A percentile compares a stretch with the other conserved stretches of the same genome.
These are phyloP conservation scores for Boletus insuetus DNA, from an alignment of 768 basidiomycete species.

Conservation along the genomic window DNA sequence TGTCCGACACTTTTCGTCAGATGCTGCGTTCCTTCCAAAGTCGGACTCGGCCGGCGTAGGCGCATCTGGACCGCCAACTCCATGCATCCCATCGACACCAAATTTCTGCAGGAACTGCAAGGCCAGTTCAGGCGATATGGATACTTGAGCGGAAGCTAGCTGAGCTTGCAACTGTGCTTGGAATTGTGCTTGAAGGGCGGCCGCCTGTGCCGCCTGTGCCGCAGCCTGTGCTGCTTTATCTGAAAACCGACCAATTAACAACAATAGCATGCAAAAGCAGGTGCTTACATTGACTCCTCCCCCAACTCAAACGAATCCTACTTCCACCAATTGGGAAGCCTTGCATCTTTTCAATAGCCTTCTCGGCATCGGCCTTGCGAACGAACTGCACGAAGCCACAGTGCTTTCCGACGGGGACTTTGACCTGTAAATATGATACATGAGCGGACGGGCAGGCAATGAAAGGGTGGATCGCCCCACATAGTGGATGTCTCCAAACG, in stretches of 20 bases:
- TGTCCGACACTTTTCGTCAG: conserved; percentile 26
- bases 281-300: conserved; percentile 77
- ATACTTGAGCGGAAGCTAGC: conserved; percentile 21
- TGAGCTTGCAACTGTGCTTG: conserved; percentile 38
- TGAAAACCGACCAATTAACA: conserved; percentile 27
- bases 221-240: conserved; percentile 92
- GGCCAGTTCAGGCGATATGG: conserved; percentile 60
- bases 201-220: conserved; percentile 77
- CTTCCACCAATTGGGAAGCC: conserved; percentile 93
- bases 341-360: conserved; percentile 95
- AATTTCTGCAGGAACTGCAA: conserved; percentile 60
- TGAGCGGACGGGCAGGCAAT: conserved; percentile 3
- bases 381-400: conserved; percentile 97
- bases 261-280: not conserved
- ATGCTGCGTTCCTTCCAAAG: conserved; percentile 13
- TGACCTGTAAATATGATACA: conserved; percentile 54
- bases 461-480: conserved; percentile 42
- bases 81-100: conserved; percentile 39
- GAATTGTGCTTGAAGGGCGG: conserved; percentile 54
- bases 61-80: conserved; percentile 12
- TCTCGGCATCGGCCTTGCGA: conserved; percentile 85
- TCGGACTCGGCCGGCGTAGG: conserved; percentile 7
- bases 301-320: conserved; percentile 89
- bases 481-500: conserved; percentile 93
- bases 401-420: conserved; percentile 94